phyloP scores from a whole-genome alignment of 2,329 filamentous ascomycete genomes.

The Pseudogymnoascus verrucosus region DNA sequence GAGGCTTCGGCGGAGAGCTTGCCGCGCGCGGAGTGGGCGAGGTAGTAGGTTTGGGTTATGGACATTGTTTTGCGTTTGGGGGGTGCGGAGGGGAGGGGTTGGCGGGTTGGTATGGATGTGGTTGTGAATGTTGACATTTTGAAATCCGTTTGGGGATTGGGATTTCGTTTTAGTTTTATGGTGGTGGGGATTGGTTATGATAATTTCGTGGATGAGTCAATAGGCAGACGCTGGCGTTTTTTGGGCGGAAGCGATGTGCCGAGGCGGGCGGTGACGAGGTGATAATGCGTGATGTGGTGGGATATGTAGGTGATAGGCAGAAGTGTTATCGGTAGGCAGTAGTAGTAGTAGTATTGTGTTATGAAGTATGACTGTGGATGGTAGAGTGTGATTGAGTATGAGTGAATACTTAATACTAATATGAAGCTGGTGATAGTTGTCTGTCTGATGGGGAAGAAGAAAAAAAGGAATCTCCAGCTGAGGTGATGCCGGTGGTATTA shows the following conservation, averaged over 20 bases:
- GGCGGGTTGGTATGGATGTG: constrained; percentile 27
- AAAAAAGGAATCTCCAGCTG: neutral
- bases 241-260: neutral
- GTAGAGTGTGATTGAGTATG: neutral
- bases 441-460: neutral
- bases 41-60: constrained; percentile 96
- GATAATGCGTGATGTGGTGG: neutral
- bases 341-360: neutral
- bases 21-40: constrained; percentile 89
- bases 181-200: neutral
- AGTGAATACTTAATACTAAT: neutral
- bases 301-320: neutral
- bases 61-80: constrained; percentile 78
- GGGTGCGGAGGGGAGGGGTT: constrained; percentile 32
- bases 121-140: constrained; percentile 5
- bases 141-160: neutral
- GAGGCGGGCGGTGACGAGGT: neutral
- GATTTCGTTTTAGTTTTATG: neutral
- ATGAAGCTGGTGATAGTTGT: neutral
- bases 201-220: constrained; percentile 5
- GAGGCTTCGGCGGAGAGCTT: constrained; percentile 93
- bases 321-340: neutral
- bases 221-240: neutral
- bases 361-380: no score
- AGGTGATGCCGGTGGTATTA: constrained; percentile 2